Base-by-base conservation (phyloP, 257 asterid species). In the Salvia splendens region DNA sequence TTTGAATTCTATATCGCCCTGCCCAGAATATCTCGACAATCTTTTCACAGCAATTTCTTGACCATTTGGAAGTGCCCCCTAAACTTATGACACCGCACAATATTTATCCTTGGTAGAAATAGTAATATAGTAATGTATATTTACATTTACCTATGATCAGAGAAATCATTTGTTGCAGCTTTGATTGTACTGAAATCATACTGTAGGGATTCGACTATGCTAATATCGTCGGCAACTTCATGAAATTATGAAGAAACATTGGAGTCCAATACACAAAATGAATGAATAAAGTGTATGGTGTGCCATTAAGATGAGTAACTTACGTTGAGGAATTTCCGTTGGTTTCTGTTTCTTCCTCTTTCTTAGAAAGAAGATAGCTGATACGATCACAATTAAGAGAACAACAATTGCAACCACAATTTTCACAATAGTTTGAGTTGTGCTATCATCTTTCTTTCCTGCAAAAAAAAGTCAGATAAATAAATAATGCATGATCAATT, bases 41-140 rank as follows among this genome's bases (percentile, higher is more conserved):
- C 83, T 72, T 48, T 81, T 81, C 12, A 78, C 86, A 0, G 83
- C 86, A 1, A 81, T 75, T 61, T 81, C 77, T 59, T 55, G 17
- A 5, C 67, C 81, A 24, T 75, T 69, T 32, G 63, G 10, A 49
- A 78, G 75, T 64, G 41, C 49, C 6, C 85, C 85, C 85, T 81
- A 61, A 51, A 24, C 32, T 50, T 40, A 10, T 0, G 30, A 24
- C 30, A 24, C 30, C 28, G 46, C 9, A 47, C 6, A 3, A 33
- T 8, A 49, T 54, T 30, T 28, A 28, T 12, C 41, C 0, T 43
- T 43, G 0, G n/a, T 43, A 5, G 30, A 0, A 1, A 2, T 24
- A 24, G 30, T 24, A 24, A 24, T 24, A 24, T 24, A 24, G 2
- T 24, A 24, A 24, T 24, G 30, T 24, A 24, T 24, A 24, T 6